Evolutionary conservation across 2,329 filamentous ascomycete genomes (phyloP), one percentile per base, ranked within the genome.

Genomic region (Xylariaceae sp.): DNA sequence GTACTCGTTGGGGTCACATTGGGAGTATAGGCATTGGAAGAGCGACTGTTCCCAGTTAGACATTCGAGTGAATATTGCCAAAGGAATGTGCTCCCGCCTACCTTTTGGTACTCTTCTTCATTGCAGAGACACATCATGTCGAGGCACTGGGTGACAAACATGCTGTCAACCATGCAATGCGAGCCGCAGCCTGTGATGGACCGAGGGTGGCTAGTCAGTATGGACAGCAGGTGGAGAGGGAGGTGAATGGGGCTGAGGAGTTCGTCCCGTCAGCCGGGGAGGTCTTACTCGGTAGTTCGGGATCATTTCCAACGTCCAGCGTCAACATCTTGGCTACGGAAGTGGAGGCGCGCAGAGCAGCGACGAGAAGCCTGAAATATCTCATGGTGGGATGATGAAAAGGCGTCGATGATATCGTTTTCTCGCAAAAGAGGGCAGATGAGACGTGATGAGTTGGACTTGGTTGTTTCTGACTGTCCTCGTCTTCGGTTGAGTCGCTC

Each of bases 1-100:
- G 35, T 60, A 60, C 11, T 55, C 40, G 15, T 38, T 39, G 8
- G 52, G 42, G 37, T 59, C 57, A 41, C 57, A 60, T 44, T 60
- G 57, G 1, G 55, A 54, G 31, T 57, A 58, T n/a, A 60, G 53
- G 16, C 57, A 57, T 28, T 57, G 55, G 33, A 57, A 59, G 14
- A 59, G 50, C 3, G 54, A 53, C 56, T 60, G 2, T 7, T 17
- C 21, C 11, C 11, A 11, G 21, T 24, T 11, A 24, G 21, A 7
- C 21, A 6, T 7, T 6, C 21, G 6, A 24, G 21, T 11, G 21
- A 24, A 24, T 24, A 24, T 24, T n/a, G n/a, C n/a, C n/a, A n/a
- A n/a, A n/a, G n/a, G 21, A 11, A 24, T 11, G 26, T 13, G 9
- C 30, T 9, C 21, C 19, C 15, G 34, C 48, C 28, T 28, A 50